A percentile compares a stretch with the other conserved stretches of the same genome.
These are phyloP conservation scores for Alectoria sarmentosa DNA, from an alignment of 495 filamentous ascomycete species.

Conservation along the genomic window DNA sequence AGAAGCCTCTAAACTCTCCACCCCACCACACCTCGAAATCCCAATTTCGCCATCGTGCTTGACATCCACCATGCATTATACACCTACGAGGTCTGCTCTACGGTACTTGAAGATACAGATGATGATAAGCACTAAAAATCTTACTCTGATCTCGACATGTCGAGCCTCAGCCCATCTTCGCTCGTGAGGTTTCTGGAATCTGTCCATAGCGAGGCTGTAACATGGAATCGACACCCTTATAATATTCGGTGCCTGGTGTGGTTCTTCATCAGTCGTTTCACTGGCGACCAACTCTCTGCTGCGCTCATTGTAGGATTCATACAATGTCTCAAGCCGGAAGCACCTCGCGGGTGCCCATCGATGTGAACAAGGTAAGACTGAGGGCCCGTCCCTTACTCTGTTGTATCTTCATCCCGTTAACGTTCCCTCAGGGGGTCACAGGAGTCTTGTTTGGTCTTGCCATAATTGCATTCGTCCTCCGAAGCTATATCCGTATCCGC, in stretches of 20 bases:
- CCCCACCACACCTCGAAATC: background rate
- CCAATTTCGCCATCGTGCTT: background rate
- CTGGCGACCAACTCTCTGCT: background rate
- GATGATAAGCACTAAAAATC: too few species aligned
- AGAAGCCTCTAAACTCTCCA: background rate
- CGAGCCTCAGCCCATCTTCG: background rate
- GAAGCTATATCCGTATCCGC: conserved; percentile 15
- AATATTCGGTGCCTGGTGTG: background rate
- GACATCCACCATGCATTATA: background rate
- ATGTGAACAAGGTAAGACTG: conserved; percentile 4
- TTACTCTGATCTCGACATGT: background rate
- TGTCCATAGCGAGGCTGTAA: background rate
- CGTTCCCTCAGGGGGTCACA: conserved; percentile 11
- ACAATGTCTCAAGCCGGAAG: background rate
- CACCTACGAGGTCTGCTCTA: background rate
- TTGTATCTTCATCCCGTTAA: background rate
- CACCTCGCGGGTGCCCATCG: conserved; percentile 24
- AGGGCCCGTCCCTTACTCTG: background rate
- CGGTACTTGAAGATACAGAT: background rate
- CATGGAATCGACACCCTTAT: background rate
- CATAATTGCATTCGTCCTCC: conserved; percentile 10
- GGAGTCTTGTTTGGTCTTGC: conserved; percentile 16
- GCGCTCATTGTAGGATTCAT: background rate
- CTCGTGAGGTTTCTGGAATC: background rate
- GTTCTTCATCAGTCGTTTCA: background rate